Evolutionary conservation across 345 rosid species (phyloP), one percentile per base, ranked within the genome.

Genomic region (Rhizophora apiculata): DNA sequence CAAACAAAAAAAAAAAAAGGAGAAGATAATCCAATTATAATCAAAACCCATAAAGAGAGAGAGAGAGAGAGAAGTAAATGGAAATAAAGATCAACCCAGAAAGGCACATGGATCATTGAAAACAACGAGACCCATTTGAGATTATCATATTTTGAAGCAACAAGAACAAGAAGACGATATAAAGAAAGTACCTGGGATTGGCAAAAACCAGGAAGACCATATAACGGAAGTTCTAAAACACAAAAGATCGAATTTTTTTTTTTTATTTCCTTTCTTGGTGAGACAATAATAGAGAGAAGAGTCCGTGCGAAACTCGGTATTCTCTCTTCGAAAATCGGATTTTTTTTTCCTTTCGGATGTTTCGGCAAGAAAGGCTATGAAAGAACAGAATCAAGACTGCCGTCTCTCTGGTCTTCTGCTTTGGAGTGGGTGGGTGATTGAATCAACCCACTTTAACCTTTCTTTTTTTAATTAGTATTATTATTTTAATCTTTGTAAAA

Each of bases 301-400:
- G 46, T 2, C 46, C 18, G 15, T 13, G 1, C 18, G 1, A 43
- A 43, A 13, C 49, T 43, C 19, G 49, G 49, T 11, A 13, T 43
- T 3, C 49, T 15, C 5, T 43, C 18, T 43, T 43, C 16, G 19
- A 43, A 13, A 43, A 31, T 49, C 8, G 34, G 60, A 29, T 5
- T 29, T 43, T 9, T 9, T 9, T 10, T 9, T 43, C 9, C 8
- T 43, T 3, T 43, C 5, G n/a, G 43, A 63, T 64, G 34, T 31
- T 43, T 68, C 55, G 72, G 81, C 77, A 71, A 78, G 43, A 72
- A 76, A 70, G 74, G 76, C 77, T 72, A 68, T 2, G 75, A 62
- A 71, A 51, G 73, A 31, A 64, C 70, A 62, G 75, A 73, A 80
- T 52, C 56, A 51, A 80, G 76, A 78, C 69, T 30, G 72, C 54